Conservation (phyloP, 805 yeast genomes). For the Zygosaccharomyces bisporus region DNA sequence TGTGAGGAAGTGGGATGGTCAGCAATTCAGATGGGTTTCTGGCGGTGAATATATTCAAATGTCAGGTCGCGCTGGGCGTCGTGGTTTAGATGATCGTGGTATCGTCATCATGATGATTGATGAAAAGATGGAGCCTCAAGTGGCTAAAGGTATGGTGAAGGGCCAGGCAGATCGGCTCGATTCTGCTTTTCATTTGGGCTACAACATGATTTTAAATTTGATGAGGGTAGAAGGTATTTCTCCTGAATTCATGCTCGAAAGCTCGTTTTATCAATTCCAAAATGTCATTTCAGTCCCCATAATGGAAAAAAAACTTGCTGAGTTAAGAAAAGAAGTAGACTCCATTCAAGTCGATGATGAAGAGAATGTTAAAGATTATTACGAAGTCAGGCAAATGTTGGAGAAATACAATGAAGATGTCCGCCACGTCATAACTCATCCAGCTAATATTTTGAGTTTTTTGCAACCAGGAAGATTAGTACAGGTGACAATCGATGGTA, state of each 20-base stretch:
- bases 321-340: conserved; percentile 47
- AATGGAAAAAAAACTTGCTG: conserved; percentile 63
- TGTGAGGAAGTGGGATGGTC: conserved; percentile 98
- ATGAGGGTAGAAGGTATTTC: conserved; percentile 98
- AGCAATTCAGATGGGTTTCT: conserved; percentile 96
- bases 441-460: conserved; percentile 78
- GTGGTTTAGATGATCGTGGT: conserved; percentile 99
- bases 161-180: conserved; percentile 98
- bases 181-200: conserved; percentile 96
- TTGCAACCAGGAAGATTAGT: conserved; percentile 86
- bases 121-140: conserved; percentile 99
- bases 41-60: conserved; percentile 99
- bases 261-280: conserved; percentile 93
- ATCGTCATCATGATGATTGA: conserved; percentile 99
- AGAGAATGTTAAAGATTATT: conserved; percentile 69
- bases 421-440: conserved; percentile 82
- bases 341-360: conserved; percentile 67
- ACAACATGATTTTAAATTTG: conserved; percentile 92
- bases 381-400: conserved; percentile 72
- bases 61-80: conserved; percentile 99
- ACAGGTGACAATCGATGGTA: conserved; percentile 52
- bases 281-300: conserved; percentile 86
- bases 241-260: conserved; percentile 94
- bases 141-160: conserved; percentile 98
- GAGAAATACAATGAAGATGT: conserved; percentile 69